Base-by-base conservation (phyloP, 805 yeast genomes). In the Wickerhamomyces queroliae region DNA sequence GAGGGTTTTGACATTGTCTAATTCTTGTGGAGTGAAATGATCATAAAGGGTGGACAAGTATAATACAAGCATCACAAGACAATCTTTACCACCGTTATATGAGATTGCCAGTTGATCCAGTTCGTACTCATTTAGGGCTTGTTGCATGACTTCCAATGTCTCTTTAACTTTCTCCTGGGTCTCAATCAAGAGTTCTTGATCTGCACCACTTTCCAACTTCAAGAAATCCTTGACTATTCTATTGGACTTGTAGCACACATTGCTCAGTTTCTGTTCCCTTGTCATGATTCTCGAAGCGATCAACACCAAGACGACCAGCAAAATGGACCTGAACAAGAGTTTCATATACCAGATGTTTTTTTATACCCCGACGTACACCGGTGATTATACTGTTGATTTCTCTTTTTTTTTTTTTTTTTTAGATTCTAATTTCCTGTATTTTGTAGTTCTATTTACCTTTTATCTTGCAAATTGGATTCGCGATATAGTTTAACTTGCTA, bases 81-180 rank as follows among this genome's bases (percentile, higher is more conserved):
- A 93, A 63, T 93, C 99, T 56, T 93, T 93, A 2, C 99, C 99
- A 10, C 99, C 99, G 57, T 93, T 93, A 60, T 83, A 93, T 2
- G 95, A 84, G 12, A 93, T 69, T 0, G 97, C 83, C 4, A 85
- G 62, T 42, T 83, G 80, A 11, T 69, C 42, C 17, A 32, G 31
- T 33, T 33, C 9, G 21, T 31, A 40, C 16, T 25, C n/a, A 13
- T 43, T 42, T 23, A 48, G 24, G 4, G 43, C 37, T n/a, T 40
- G 34, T 11, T 25, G 19, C 10, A 46, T 36, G 4, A 41, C 28
- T 6, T 21, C 24, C 25, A 45, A 19, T 3, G 44, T 36, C 17
- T 41, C 38, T 19, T 25, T 25, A 6, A 45, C 35, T 25, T 42
- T 40, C 11, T 16, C n/a, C 36, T 46, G 40, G 13, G 44, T 42